A percentile compares a stretch with the other conserved stretches of the same genome.
phyloP scores from a whole-genome alignment of 208 protist genomes.

The Acanthamoeba lenticulata region DNA sequence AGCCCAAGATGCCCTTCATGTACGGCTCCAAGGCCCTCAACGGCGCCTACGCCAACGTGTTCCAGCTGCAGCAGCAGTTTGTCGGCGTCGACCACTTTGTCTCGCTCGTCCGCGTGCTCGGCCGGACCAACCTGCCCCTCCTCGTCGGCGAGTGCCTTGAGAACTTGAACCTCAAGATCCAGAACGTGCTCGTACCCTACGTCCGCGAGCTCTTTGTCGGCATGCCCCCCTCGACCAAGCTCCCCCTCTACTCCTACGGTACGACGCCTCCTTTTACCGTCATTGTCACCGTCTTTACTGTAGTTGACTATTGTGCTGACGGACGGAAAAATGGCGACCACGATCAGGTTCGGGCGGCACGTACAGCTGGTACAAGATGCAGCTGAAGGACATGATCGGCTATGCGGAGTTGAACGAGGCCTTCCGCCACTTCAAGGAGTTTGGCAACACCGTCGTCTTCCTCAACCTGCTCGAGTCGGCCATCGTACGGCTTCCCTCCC shows the following conservation, averaged over 20 bases:
- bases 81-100: constrained; percentile 78
- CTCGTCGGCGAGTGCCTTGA: constrained; percentile 78
- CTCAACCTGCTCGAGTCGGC: constrained; percentile 78
- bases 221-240: constrained; percentile 78
- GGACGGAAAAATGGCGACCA: too few species aligned
- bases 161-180: constrained; percentile 82
- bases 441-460: constrained; percentile 85
- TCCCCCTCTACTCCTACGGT: constrained; percentile 84
- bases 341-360: constrained; percentile 44
- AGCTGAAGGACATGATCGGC: constrained; percentile 65
- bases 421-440: constrained; percentile 82
- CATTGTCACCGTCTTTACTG: too few species aligned
- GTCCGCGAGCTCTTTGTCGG: constrained; percentile 79
- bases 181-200: constrained; percentile 81
- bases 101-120: constrained; percentile 76
- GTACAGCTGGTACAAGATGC: constrained; percentile 59
- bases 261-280: not conserved
- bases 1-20: constrained; percentile 72
- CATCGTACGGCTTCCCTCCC: not conserved
- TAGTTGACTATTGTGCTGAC: too few species aligned
- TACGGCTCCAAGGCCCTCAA: constrained; percentile 81
- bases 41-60: constrained; percentile 71
- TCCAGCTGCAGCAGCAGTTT: constrained; percentile 81
- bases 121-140: constrained; percentile 76
- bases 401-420: constrained; percentile 85